Base-by-base conservation (phyloP, 1,284 basidiomycete species). In the Tremellales sp. region DNA sequence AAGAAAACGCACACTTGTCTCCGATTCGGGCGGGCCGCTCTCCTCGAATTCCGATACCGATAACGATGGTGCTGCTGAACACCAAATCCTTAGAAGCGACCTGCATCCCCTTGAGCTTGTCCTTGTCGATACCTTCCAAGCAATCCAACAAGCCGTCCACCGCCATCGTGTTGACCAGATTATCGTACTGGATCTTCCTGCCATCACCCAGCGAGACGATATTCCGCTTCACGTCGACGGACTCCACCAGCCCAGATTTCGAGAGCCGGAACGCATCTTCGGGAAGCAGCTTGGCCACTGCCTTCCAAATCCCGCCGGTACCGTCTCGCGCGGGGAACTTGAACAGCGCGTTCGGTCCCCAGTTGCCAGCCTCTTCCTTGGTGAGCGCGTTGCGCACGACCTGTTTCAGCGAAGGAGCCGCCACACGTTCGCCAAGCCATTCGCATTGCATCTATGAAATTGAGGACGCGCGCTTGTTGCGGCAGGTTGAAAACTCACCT, bases 261-360 rank as follows among this genome's bases (percentile, higher is more conserved):
- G 57, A 53, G 61, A 73, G 72, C 21, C 65, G 60, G 54, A 77
- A 71, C 45, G 64, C 65, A 19, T 75, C 67, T 46, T 63, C 45
- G 1, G 76, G 76, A 37, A 78, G 59, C 9, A 70, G 72, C 46
- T 68, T 65, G 36, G 76, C 72, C 14, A 78, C 76, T 3, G 76
- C 75, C 53, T 76, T 77, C 77, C 77, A 78, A 61, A 78, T 78
- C 29, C 74, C 76, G 29, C 77, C 77, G 3, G 77, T 78, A 19
- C 77, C 77, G 49, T 71, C 76, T 33, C 70, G 70, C 3, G 76
- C 75, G 13, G 76, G 77, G 73, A 78, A 78, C 42, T 72, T 70
- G 74, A 78, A 78, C 8, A 75, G 77, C 27, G 76, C 76, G 62
- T 78, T 78, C 26, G 77, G 77, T 28, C 75, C 75, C 77, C 77